Base-by-base conservation (phyloP, 768 basidiomycete genomes). In the Hypholoma sublateritium region DNA sequence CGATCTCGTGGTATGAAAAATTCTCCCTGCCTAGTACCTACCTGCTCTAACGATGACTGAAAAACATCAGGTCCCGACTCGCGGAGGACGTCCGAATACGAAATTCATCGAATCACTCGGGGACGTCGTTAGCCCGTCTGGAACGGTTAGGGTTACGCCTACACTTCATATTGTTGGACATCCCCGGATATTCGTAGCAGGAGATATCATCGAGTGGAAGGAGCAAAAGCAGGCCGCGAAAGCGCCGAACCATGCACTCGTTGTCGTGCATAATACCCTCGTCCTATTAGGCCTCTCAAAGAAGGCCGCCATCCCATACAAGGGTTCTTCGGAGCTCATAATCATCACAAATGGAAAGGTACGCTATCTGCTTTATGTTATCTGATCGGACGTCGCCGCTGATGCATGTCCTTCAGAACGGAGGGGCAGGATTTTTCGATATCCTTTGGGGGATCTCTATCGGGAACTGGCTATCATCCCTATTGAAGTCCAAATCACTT, bases 141-240 rank as follows among this genome's bases (percentile, higher is more conserved):
- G 68, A 58, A 70, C 59, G 48, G 78, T 88, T 49, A 80, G 79
- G 55, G 77, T 89, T n/a, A 65, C 69, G 34, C 74, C 83, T 2
- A 87, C 84, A 1, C 74, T 89, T 37, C 85, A 87, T 62, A 65
- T 89, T 6, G 62, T 62, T n/a, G 71, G 68, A 0, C 69, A 85
- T 65, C 70, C 80, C 0, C 75, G 75, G 51, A 79, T 89, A 14
- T 88, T 85, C 56, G 89, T 87, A 0, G 76, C 71, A 3, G 88
- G 88, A 4, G 88, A 90, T 62, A 76, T 84, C 53, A 78, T 84
- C 53, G 84, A 86, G 43, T 83, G 80, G 74, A 56, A 70, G 1
- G 88, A 88, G 67, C 82, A 88, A 68, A 88, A 88, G 62, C 85
- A 77, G 48, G 67, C 69, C 4, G 67, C 58, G 14, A 88, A 89